phyloP scores from a whole-genome alignment of 78 protist genomes.

The Reticulomyxa filosa region DNA sequence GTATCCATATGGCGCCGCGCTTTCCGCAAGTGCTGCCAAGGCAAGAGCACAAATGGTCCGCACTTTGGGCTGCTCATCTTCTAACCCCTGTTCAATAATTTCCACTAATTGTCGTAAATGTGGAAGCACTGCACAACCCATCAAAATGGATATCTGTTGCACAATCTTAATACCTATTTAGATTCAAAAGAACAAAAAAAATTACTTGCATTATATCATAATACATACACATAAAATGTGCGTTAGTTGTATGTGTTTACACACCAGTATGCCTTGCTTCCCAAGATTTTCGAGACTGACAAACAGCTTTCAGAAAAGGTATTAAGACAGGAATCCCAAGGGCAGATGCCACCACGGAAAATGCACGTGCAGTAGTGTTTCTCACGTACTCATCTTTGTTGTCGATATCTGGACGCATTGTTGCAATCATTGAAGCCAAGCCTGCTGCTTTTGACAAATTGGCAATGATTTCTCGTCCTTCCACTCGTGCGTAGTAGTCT shows the following conservation, averaged over 20 bases:
- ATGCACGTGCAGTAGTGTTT: conserved; percentile 92
- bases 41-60: conserved; percentile 78
- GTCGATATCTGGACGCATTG: conserved; percentile 91
- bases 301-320: conserved; percentile 91
- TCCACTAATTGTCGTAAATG: conserved; percentile 68
- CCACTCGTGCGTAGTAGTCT: conserved; percentile 86
- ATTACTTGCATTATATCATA: not conserved
- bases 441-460: conserved; percentile 96
- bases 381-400: conserved; percentile 69
- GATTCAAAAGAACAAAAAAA: not conserved
- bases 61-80: conserved; percentile 65
- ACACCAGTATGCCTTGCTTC: conserved; percentile 91
- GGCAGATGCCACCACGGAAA: conserved; percentile 92
- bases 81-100: conserved; percentile 43
- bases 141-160: conserved; percentile 80
- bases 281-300: conserved; percentile 73
- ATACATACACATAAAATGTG: not conserved
- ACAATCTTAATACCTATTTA: conserved; percentile 66
- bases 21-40: conserved; percentile 91
- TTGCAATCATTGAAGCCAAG: conserved; percentile 82
- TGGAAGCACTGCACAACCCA: conserved; percentile 90
- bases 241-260: too few relatives aligned
- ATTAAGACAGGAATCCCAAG: conserved; percentile 80
- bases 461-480: conserved; percentile 90
- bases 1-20: conserved; percentile 79